A percentile compares a stretch with the other conserved stretches of the same genome.
phyloP scores from a whole-genome alignment of 768 basidiomycete species.

The Suillus brevipes region DNA sequence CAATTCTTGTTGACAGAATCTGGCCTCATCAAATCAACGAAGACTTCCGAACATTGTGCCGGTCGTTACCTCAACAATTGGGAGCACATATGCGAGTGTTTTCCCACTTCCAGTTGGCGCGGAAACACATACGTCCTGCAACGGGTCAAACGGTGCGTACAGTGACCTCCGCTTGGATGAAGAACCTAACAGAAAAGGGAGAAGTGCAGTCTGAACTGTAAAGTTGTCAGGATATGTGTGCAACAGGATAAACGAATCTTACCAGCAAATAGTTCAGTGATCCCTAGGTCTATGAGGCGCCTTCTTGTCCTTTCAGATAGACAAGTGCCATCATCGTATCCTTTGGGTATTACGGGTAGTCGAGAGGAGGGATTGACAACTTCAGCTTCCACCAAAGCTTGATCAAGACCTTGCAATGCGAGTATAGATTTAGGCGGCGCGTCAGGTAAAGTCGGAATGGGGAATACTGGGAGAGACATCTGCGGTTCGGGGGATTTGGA shows the following conservation, averaged over 20 bases:
- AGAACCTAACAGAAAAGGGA: constrained; percentile 74
- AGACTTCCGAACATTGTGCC: not conserved
- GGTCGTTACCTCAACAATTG: constrained; percentile 76
- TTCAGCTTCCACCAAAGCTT: constrained; percentile 68
- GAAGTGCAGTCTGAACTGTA: constrained; percentile 83
- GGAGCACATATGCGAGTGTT: constrained; percentile 93
- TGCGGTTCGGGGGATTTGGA: constrained; percentile 13
- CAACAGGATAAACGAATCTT: constrained; percentile 23
- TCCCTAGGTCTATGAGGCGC: constrained; percentile 72
- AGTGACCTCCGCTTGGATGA: constrained; percentile 43
- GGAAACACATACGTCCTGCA: constrained; percentile 86
- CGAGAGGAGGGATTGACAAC: constrained; percentile 57
- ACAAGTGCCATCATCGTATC: constrained; percentile 43
- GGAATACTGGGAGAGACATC: constrained; percentile 63
- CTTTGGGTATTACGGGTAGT: constrained; percentile 42
- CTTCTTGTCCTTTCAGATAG: constrained; percentile 60
- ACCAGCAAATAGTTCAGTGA: constrained; percentile 91
- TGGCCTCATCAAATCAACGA: constrained; percentile 28
- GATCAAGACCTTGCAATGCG: constrained; percentile 77
- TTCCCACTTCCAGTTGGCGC: constrained; percentile 99
- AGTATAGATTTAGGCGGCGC: constrained; percentile 72
- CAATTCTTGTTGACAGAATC: constrained; percentile 69
- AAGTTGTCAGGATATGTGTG: constrained; percentile 16
- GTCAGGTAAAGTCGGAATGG: constrained; percentile 62
- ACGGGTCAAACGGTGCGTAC: constrained; percentile 65